A percentile compares a stretch with the other conserved stretches of the same genome.
Conservation (phyloP, 1,284 basidiomycete genomes). For the Apiotrichum gracile region DNA sequence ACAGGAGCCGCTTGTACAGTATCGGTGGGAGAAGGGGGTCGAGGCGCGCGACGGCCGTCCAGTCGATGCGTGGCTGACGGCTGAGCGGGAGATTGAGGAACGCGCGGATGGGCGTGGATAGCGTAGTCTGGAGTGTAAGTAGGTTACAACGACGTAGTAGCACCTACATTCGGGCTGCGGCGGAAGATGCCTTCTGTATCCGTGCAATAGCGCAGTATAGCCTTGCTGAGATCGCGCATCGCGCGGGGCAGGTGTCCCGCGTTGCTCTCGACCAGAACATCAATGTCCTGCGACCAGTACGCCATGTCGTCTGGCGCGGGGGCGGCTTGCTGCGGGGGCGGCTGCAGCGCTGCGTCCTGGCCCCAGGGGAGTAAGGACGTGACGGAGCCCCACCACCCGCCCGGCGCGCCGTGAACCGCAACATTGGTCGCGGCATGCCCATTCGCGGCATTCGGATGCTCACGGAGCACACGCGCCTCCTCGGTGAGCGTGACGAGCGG, state of each 20-base stretch:
- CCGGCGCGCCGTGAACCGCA: not conserved
- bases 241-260: slow-evolving; percentile 20
- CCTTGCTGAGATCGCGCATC: slow-evolving; percentile 19
- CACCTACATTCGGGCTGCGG: slow-evolving; percentile 27
- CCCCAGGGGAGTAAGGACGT: not conserved
- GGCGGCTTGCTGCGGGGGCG: not conserved
- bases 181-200: slow-evolving; percentile 37
- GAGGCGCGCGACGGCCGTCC: slow-evolving; percentile 24
- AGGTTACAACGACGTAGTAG: not conserved
- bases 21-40: slow-evolving; percentile 35
- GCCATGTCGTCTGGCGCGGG: not conserved
- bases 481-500: slow-evolving; percentile 23
- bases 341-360: not conserved
- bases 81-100: slow-evolving; percentile 25
- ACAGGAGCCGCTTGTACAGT: slow-evolving; percentile 7
- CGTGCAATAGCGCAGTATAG: slow-evolving; percentile 27
- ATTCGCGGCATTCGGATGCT: slow-evolving; percentile 14
- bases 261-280: slow-evolving; percentile 17
- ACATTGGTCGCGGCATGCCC: not conserved
- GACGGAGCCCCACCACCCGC: not conserved
- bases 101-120: slow-evolving; percentile 15
- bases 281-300: slow-evolving; percentile 11
- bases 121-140: slow-evolving; percentile 14
- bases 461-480: slow-evolving; percentile 24
- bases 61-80: slow-evolving; percentile 29